A percentile compares a stretch with the other conserved stretches of the same genome.
These are phyloP conservation scores for Tetrapisispora phaffii DNA, from an alignment of 805 yeast genomes.

Conservation along the genomic window DNA sequence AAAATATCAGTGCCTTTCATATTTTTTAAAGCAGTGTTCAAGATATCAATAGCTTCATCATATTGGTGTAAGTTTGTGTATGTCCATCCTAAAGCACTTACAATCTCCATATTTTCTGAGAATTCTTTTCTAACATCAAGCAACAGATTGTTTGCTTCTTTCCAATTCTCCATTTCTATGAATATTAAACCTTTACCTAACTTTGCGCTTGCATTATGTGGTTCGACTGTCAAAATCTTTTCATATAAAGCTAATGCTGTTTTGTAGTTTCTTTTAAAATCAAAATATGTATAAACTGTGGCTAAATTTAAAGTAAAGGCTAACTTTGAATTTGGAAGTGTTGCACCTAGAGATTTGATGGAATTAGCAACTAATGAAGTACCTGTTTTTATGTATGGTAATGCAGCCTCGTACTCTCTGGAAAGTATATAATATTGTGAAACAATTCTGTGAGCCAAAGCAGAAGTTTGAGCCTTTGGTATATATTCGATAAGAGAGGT, in stretches of 20 bases:
- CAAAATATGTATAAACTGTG: constrained; percentile 67
- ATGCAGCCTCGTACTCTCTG: constrained; percentile 54
- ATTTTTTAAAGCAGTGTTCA: constrained; percentile 21
- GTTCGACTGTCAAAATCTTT: constrained; percentile 39
- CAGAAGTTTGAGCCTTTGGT: constrained; percentile 35
- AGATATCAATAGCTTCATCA: constrained; percentile 32
- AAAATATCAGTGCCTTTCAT: constrained; percentile 43
- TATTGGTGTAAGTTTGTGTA: constrained; percentile 46
- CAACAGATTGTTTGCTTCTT: constrained; percentile 46
- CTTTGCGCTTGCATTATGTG: constrained; percentile 47
- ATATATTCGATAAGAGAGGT: constrained; percentile 44
- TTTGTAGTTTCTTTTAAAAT: constrained; percentile 80
- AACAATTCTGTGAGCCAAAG: constrained; percentile 57
- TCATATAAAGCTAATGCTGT: constrained; percentile 68
- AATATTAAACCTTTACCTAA: constrained; percentile 77
- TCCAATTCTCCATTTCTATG: constrained; percentile 51
- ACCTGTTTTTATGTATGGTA: constrained; percentile 51
- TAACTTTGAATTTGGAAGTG: constrained; percentile 42
- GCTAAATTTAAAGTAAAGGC: constrained; percentile 62
- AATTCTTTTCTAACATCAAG: constrained; percentile 37
- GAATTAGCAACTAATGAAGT: constrained; percentile 43
- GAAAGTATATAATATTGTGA: constrained; percentile 49
- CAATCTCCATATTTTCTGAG: constrained; percentile 51
- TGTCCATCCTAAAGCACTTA: constrained; percentile 74
- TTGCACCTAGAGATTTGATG: constrained; percentile 38